Evolutionary conservation across 805 yeast species (phyloP).

Genomic region (Nakazawaea populi): DNA sequence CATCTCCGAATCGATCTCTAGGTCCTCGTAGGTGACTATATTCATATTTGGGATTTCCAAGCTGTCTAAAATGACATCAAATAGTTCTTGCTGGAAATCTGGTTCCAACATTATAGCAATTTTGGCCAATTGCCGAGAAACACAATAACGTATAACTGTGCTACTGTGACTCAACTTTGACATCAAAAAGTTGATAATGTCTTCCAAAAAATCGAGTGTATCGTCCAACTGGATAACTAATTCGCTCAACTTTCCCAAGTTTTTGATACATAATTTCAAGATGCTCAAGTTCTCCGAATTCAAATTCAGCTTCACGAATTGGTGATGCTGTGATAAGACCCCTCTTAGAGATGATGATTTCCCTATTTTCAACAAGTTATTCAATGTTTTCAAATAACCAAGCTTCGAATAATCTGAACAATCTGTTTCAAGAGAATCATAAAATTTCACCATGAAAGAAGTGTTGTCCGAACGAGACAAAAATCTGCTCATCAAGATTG

Average conservation of each 20-base stretch:
- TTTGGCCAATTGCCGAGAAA: slow-evolving; percentile 62
- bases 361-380: slow-evolving; percentile 18
- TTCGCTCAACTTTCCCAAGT: slow-evolving; percentile 34
- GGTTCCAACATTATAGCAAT: slow-evolving; percentile 28
- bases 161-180: slow-evolving; percentile 39
- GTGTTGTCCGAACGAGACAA: slow-evolving; percentile 41
- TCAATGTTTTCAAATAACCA: slow-evolving; percentile 17
- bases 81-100: slow-evolving; percentile 36
- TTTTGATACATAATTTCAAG: slow-evolving; percentile 22
- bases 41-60: slow-evolving; percentile 21
- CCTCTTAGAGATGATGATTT: neutral
- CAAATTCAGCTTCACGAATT: neutral
- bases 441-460: slow-evolving; percentile 21
- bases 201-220: slow-evolving; percentile 36
- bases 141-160: slow-evolving; percentile 52
- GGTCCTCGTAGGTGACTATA: neutral
- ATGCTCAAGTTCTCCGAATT: slow-evolving; percentile 9
- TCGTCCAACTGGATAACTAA: slow-evolving; percentile 14
- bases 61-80: slow-evolving; percentile 25
- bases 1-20: slow-evolving; percentile 22
- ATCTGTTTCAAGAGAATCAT: slow-evolving; percentile 15
- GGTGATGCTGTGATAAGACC: neutral
- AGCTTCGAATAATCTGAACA: slow-evolving; percentile 12
- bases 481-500: slow-evolving; percentile 45
- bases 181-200: slow-evolving; percentile 42